Evolutionary conservation across 768 basidiomycete species (phyloP), one percentile per base, ranked within the genome.

Genomic region (Lactifluus volemus): DNA sequence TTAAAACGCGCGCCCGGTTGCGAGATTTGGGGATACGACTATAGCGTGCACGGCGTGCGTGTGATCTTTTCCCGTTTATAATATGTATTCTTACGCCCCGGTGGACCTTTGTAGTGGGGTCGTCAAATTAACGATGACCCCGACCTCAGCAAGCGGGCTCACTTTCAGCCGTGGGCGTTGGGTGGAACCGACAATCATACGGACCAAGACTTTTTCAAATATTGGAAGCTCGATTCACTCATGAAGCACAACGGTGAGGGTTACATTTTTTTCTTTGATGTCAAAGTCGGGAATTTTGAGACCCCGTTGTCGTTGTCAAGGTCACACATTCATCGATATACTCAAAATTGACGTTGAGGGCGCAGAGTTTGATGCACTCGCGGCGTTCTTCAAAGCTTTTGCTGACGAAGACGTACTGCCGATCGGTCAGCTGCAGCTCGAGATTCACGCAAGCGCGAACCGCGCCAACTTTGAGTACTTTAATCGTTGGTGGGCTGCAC

Each of bases 301-400:
- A 25, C 25, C 25, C 25, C n/a, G n/a, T n/a, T n/a, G n/a, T n/a
- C n/a, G n/a, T n/a, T 25, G 25, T 25, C 12, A 53, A 82, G 82
- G 81, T 15, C 87, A 89, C 67, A 73, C 73, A 19, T 83, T 83
- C 65, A 83, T 88, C 57, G 87, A 89, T 63, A 78, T 88, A 63
- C 78, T 87, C 59, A 85, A 87, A 70, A 71, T 89, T 58, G 87
- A 89, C 70, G 79, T 86, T 29, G 87, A 89, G 66, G 79, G 83
- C 39, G 78, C 77, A 70, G 87, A 89, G 67, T 88, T 83, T 70
- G 79, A 83, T 50, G 79, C 83, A 0, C 71, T 89, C 4, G 71
- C 74, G 0, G 67, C 77, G 2, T 70, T 84, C 49, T 67, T 84
- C 47, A 70, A 2, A 2, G 74, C 77, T 10, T 83, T 39, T 36